Evolutionary conservation across 2,329 filamentous ascomycete genomes (phyloP), one percentile per base, ranked within the genome.

Genomic region (Xylaria sp.): DNA sequence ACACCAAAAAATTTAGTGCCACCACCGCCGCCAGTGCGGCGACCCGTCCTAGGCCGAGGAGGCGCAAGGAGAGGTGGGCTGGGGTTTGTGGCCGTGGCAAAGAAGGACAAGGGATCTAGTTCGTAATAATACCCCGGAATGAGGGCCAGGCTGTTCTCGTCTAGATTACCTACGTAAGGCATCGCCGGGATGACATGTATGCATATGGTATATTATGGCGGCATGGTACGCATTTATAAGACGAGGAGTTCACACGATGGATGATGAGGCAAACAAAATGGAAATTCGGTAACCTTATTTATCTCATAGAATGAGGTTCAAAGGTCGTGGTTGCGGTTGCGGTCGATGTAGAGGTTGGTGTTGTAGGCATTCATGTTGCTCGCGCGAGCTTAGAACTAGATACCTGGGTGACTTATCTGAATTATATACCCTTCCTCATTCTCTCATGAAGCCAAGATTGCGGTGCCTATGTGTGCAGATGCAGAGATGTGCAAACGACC

Each of bases 1-100:
- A 78, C 78, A 60, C 60, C 71, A 1, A 68, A 62, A 29, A 72
- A 13, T 13, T 78, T 86, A 51, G 84, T 87, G 78, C 81, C 82
- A 18, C 83, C 83, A 60, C 81, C 83, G 2, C 80, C 79, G 64
- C 74, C 77, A 23, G 74, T 85, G 35, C 81, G 83, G 62, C 81
- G 84, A 62, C 80, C 84, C 12, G 79, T 79, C 2, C 65, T 82
- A n/a, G 83, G 83, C 47, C 79, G 74, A 32, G 73, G 65, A 75
- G 63, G 60, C 4, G 32, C 54, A 10, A 68, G 53, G 54, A 48
- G 69, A 48, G 65, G 81, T 78, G 82, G 81, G 12, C 70, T 86
- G 5, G 85, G 84, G 1, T 84, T 87, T 63, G 78, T 77, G 25
- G 68, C 72, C 8, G 21, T 70, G 9, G 71, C 75, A 37, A 79